phyloP scores from a whole-genome alignment of 2,329 filamentous ascomycete genomes.

The Hysterium pulicare region DNA sequence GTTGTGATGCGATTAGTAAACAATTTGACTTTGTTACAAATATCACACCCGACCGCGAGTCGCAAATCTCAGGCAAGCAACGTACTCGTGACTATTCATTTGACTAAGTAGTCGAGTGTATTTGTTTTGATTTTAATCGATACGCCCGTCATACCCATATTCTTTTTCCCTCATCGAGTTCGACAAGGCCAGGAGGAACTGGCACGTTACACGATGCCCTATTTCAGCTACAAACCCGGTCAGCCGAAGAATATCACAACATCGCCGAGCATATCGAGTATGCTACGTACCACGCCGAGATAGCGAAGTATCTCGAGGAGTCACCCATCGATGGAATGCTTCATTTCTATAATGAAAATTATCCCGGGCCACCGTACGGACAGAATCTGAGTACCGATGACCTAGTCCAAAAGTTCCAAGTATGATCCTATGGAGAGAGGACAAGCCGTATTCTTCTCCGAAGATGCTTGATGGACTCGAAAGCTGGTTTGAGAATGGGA shows the following conservation, averaged over 20 bases:
- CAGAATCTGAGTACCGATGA: background rate
- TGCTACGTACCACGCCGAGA: slow-evolving; percentile 1
- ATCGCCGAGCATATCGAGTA: slow-evolving; percentile 7
- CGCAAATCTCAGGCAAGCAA: too few species aligned
- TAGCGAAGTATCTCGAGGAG: slow-evolving; percentile 4
- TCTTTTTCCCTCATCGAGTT: slow-evolving; percentile 1
- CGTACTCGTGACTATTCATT: too few species aligned
- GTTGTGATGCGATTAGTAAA: too few species aligned
- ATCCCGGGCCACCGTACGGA: slow-evolving; percentile 4
- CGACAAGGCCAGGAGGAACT: too few species aligned
- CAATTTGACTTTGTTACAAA: too few species aligned
- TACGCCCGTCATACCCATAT: too few species aligned
- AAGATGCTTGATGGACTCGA: slow-evolving; percentile 1
- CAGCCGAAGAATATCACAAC: too few species aligned
- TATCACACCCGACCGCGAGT: too few species aligned
- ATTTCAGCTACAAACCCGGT: slow-evolving; percentile 5
- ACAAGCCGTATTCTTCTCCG: slow-evolving; percentile 4
- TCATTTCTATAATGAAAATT: slow-evolving; percentile 6
- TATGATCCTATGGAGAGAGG: slow-evolving; percentile 2
- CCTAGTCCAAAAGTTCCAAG: slow-evolving; percentile 2
- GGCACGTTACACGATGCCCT: slow-evolving; percentile 6
- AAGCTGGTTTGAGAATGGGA: slow-evolving; percentile 4
- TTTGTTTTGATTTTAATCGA: too few species aligned
- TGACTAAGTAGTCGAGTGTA: too few species aligned
- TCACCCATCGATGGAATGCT: slow-evolving; percentile 5